Base-by-base conservation (phyloP, 306 rosid genomes). In the Fragaria nilgerrensis region DNA sequence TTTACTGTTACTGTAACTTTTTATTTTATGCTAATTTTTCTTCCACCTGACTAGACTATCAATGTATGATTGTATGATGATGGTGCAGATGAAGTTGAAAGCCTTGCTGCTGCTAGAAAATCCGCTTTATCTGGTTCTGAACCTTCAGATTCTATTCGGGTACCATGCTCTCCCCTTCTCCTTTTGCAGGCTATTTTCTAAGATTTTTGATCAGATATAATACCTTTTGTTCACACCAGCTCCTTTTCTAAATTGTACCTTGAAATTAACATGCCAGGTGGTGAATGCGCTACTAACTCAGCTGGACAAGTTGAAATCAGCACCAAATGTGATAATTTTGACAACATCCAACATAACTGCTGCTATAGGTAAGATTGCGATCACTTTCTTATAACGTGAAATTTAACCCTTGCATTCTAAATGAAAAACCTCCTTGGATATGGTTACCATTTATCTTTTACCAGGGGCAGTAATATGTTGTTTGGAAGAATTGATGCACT, bases 131-230 rank as follows among this genome's bases (percentile, higher is more conserved):
- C 98, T 68, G 99, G 97, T 80, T 92, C 99, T 72, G 98, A 96
- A 88, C 99, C 98, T 78, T 96, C 99, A n/a, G 99, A 96, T 81
- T 96, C 99, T 81, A 96, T 96, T 77, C 79, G 98, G 90, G 98
- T 96, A 92, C 68, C 47, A 7, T 77, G 70, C 49, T 59, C 8
- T 61, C 29, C 5, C 41, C 41, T 58, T 66, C 55, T 44, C 74
- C 32, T 41, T 66, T 50, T 43, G 70, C 36, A 39, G 68, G 23
- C 43, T 39, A 15, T 22, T 9, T 43, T 43, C 44, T 37, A 19
- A 61, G 59, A n/a, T 19, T 59, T 74, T 43, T 58, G n/a, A 25
- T 53, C 39, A 61, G 37, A 36, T 3, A 34, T 20, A 53, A 5
- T 72, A 61, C 25, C 72, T 36, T 52, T 6, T 32, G n/a, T 49